Conservation (phyloP, 225 moss, liverwort and hornwort genomes). For the Pleurozium schreberi region DNA sequence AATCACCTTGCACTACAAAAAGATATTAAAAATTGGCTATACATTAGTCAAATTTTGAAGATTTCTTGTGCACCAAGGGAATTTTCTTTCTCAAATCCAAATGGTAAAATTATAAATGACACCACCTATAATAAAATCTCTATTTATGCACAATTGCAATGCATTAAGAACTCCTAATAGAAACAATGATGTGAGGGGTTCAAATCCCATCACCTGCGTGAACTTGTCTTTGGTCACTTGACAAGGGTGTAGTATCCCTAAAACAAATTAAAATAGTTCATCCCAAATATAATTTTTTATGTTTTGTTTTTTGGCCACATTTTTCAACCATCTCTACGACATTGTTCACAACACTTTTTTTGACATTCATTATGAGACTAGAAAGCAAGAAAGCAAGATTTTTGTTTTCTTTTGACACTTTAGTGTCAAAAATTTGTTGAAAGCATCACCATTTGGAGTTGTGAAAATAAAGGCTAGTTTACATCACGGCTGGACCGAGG, state of each 20-base stretch:
- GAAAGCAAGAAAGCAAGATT: neutral
- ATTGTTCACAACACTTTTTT: neutral
- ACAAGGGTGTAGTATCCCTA: fast-evolving
- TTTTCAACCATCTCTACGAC: neutral
- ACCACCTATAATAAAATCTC: no score
- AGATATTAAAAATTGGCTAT: no score
- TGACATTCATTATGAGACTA: fast-evolving
- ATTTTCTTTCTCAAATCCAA: no score
- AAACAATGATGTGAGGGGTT: neutral
- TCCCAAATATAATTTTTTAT: fast-evolving
- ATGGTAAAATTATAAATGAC: no score
- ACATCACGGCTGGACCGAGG: no score
- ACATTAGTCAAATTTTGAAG: no score
- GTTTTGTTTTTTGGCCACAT: neutral
- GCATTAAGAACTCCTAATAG: neutral
- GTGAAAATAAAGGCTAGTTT: neutral
- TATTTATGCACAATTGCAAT: neutral
- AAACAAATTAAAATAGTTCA: fast-evolving
- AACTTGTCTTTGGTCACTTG: neutral
- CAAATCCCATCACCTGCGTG: neutral
- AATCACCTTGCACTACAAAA: no score
- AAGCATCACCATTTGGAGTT: fast-evolving
- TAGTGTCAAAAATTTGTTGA: fast-evolving
- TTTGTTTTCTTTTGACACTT: neutral
- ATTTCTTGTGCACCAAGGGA: no score